phyloP scores from a whole-genome alignment of 2,329 filamentous ascomycete genomes.

The Grosmannia serpens region DNA sequence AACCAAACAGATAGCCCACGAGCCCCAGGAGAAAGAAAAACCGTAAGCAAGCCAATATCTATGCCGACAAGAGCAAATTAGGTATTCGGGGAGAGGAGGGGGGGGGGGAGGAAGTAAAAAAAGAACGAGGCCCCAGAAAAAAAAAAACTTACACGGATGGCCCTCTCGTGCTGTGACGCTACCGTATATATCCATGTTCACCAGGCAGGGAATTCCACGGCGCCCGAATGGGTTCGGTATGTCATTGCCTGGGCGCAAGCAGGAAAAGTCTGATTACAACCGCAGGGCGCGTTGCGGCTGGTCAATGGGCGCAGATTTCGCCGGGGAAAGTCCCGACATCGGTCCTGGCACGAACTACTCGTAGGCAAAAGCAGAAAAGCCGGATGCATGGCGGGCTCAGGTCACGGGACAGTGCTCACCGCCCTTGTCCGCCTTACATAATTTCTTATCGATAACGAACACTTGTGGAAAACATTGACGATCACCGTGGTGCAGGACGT shows the following conservation, averaged over 20 bases:
- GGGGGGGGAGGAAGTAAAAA: background rate
- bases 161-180: background rate
- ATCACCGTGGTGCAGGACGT: background rate
- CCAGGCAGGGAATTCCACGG: background rate
- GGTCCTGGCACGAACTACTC: background rate
- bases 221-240: background rate
- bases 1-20: no score
- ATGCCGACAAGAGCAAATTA: no score
- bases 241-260: constrained; percentile 2
- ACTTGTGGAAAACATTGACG: background rate
- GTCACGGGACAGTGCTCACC: background rate
- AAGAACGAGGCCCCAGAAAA: background rate
- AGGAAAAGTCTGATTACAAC: no score
- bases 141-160: constrained; percentile 2
- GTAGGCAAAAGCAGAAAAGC: no score
- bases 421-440: background rate
- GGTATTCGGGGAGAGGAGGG: no score
- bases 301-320: no score
- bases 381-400: no score
- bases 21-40: no score
- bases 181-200: constrained; percentile 1
- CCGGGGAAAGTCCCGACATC: background rate
- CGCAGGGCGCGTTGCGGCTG: no score
- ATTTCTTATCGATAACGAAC: background rate
- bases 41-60: no score